These are phyloP conservation scores for Endoconidiophora laricicola DNA, from an alignment of 2,329 filamentous ascomycete species.

Conservation along the genomic window DNA sequence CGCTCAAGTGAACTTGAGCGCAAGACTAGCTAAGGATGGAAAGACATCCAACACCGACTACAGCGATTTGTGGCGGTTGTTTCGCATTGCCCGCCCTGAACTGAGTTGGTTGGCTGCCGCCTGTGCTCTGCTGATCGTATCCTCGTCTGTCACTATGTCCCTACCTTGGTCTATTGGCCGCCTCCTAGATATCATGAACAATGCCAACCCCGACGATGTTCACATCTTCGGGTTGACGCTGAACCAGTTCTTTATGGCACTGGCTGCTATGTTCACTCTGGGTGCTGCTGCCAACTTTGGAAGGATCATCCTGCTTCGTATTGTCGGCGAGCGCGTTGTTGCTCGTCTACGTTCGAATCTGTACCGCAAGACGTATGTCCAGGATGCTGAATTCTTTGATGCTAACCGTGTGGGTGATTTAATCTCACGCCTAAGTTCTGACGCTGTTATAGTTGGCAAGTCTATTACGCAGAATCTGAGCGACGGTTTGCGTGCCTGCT, in stretches of 20 bases:
- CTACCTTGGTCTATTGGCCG: conserved; percentile 94
- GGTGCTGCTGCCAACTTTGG: conserved; percentile 88
- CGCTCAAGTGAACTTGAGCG: conserved; percentile 75
- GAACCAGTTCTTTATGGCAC: conserved; percentile 71
- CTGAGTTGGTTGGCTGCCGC: conserved; percentile 59
- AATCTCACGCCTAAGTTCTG: conserved; percentile 86
- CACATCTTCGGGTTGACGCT: conserved; percentile 72
- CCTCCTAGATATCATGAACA: conserved; percentile 66
- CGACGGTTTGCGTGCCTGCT: conserved; percentile 78
- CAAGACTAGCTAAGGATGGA: conserved; percentile 72
- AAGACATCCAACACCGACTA: conserved; percentile 35
- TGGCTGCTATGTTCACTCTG: conserved; percentile 59
- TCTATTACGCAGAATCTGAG: conserved; percentile 96
- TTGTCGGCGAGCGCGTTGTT: conserved; percentile 90
- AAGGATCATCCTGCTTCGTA: conserved; percentile 78
- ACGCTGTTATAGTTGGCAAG: conserved; percentile 96
- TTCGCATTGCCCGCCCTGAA: conserved; percentile 82
- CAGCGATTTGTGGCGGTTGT: conserved; percentile 66
- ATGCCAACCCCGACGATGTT: conserved; percentile 50
- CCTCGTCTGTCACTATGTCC: conserved; percentile 86
- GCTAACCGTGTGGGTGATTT: conserved; percentile 92
- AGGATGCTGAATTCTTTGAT: conserved; percentile 98
- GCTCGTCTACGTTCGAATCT: conserved; percentile 75
- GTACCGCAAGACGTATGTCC: conserved; percentile 83
- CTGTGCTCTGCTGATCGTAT: conserved; percentile 72